Percentiles rank a stretch among this genome's conserved stretches.
Conservation (phyloP, 495 filamentous ascomycete species). For the Aspergillus funiculosus region DNA sequence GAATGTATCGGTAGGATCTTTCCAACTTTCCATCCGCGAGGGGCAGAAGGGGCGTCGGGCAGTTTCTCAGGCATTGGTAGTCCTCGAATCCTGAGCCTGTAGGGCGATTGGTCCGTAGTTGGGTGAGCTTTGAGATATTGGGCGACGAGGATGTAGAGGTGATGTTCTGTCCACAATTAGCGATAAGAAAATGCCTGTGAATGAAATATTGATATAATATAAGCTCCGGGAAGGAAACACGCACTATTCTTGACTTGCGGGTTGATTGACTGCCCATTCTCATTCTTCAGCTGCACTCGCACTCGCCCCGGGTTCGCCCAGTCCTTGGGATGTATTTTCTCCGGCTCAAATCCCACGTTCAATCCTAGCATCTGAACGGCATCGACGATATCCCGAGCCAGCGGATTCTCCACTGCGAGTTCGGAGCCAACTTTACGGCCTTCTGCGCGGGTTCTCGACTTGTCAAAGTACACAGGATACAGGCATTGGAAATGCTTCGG, state of each 20-base stretch:
- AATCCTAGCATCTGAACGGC: conserved; percentile 70
- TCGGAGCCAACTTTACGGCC: conserved; percentile 69
- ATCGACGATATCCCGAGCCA: conserved; percentile 84
- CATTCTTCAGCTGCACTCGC: conserved; percentile 64
- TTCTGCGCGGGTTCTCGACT: conserved; percentile 61
- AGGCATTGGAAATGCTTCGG: conserved; percentile 80
- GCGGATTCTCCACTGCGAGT: conserved; percentile 74
- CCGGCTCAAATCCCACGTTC: conserved; percentile 77
- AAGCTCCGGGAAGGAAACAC: conserved; percentile 20
- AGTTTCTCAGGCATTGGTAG: conserved; percentile 61
- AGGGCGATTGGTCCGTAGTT: conserved; percentile 60
- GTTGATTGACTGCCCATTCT: conserved; percentile 42
- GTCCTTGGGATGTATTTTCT: conserved; percentile 90
- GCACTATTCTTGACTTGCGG: conserved; percentile 68
- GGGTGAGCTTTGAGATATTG: conserved; percentile 70
- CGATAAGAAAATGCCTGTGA: not conserved
- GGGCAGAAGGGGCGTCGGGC: conserved; percentile 66
- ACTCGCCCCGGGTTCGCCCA: conserved; percentile 96
- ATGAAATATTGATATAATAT: not conserved
- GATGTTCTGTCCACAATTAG: conserved; percentile 53
- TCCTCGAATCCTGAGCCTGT: conserved; percentile 60
- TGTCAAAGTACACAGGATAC: conserved; percentile 94
- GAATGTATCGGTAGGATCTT: conserved; percentile 78
- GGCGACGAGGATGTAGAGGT: conserved; percentile 74
- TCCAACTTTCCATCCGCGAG: conserved; percentile 88